phyloP scores from a whole-genome alignment of 768 basidiomycete genomes.

The Termitomyces sp. region DNA sequence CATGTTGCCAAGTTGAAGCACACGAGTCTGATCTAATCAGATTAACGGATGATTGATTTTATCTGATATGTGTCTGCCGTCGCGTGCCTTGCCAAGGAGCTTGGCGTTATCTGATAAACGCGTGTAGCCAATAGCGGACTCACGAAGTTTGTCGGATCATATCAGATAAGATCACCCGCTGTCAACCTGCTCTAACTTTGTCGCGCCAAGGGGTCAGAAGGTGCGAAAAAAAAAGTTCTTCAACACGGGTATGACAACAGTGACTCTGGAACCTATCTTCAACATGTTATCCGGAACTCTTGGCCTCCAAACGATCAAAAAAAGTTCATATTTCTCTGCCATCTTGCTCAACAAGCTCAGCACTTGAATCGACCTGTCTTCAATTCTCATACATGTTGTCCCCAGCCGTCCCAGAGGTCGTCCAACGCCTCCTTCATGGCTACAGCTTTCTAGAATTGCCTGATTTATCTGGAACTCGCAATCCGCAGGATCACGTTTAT shows the following conservation, averaged over 20 bases:
- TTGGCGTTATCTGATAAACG: neutral
- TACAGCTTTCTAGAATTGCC: constrained; percentile 30
- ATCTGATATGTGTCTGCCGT: constrained; percentile 27
- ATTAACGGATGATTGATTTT: constrained; percentile 18
- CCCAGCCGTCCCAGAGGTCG: constrained; percentile 1
- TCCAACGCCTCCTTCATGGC: constrained; percentile 20
- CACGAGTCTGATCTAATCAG: constrained; percentile 22
- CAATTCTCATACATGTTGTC: constrained; percentile 1
- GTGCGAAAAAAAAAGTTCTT: neutral
- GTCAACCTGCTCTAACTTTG: neutral
- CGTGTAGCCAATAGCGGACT: constrained; percentile 18
- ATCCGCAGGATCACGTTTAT: constrained; percentile 14
- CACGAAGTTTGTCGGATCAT: constrained; percentile 21
- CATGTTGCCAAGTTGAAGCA: constrained; percentile 1
- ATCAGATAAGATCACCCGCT: constrained; percentile 32
- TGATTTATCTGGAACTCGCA: constrained; percentile 27
- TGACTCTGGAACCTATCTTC: neutral
- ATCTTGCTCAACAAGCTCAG: neutral
- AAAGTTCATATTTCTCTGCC: constrained; percentile 6
- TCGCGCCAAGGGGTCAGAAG: constrained; percentile 13
- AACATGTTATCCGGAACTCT: neutral
- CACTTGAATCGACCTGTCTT: neutral
- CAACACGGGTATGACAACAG: neutral
- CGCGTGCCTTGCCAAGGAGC: constrained; percentile 12
- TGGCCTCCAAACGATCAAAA: neutral